Evolutionary conservation across 169 alveolate genomes (phyloP).

Genomic region (Perkinsus marinus): DNA sequence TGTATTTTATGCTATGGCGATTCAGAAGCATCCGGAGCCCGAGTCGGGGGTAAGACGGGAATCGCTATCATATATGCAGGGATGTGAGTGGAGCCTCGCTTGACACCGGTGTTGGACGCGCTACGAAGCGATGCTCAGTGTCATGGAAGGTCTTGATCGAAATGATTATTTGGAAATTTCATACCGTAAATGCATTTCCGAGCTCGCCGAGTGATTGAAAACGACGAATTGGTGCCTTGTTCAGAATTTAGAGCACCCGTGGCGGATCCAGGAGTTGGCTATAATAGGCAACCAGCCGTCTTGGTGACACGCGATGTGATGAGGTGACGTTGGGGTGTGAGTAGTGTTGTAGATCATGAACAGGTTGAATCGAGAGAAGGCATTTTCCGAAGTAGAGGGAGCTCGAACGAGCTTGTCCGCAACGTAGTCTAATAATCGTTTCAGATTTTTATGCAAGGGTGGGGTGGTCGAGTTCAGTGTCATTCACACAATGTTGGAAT

Average conservation of each 20-base stretch:
- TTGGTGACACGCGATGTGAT: constrained; percentile 25
- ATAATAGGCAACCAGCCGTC: constrained; percentile 58
- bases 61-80: not conserved
- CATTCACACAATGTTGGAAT: no score
- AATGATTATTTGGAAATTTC: no score
- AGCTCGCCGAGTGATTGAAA: no score
- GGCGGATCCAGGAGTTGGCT: constrained; percentile 48
- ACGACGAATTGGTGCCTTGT: not conserved
- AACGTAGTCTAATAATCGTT: not conserved
- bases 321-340: no score
- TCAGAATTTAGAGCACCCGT: not conserved
- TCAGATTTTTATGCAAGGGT: not conserved
- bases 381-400: not conserved
- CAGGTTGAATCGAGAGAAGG: not conserved
- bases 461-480: not conserved
- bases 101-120: no score
- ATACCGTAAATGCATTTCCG: no score
- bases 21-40: constrained; percentile 51
- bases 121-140: no score
- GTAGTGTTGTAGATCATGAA: not conserved
- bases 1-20: constrained; percentile 59
- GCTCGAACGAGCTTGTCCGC: not conserved
- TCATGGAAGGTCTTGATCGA: no score
- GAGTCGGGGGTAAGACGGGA: not conserved
- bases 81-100: no score